A percentile compares a stretch with the other conserved stretches of the same genome.
phyloP scores from a whole-genome alignment of 139 green algal species.

The Chlamydomonas asymmetrica region DNA sequence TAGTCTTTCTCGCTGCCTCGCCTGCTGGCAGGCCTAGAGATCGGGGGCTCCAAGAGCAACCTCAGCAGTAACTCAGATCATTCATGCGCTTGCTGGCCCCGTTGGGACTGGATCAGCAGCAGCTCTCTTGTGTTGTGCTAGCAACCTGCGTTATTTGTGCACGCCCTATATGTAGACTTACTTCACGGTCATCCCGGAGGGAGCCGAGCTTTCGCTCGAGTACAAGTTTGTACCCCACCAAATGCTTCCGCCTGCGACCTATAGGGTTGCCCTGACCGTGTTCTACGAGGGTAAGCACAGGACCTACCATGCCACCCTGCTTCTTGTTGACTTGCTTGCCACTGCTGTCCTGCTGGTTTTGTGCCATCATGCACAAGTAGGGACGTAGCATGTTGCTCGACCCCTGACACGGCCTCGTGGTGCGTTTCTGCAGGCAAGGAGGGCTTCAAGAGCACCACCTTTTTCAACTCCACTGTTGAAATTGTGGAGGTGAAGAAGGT shows the following conservation, averaged over 20 bases:
- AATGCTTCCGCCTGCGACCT: conserved; percentile 50
- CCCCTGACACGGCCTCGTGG: too few species aligned
- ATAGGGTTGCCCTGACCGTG: conserved; percentile 51
- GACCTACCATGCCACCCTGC: neutral
- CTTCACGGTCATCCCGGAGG: conserved; percentile 41
- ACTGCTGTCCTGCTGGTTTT: too few species aligned
- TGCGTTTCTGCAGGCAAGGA: too few species aligned
- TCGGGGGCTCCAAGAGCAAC: too few species aligned
- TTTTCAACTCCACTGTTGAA: conserved; percentile 79
- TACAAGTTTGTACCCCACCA: conserved; percentile 69
- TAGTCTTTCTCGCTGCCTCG: too few species aligned
- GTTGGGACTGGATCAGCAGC: neutral
- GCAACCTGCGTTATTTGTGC: neutral
- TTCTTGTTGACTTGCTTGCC: neutral
- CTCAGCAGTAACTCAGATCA: too few species aligned
- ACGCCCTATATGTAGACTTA: conserved; percentile 60
- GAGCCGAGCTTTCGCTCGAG: conserved; percentile 60
- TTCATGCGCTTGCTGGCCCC: neutral
- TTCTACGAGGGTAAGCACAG: conserved; percentile 44
- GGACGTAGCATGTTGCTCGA: too few species aligned
- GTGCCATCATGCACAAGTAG: too few species aligned
- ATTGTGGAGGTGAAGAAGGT: conserved; percentile 57
- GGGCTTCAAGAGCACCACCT: conserved; percentile 50
- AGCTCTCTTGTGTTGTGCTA: neutral
- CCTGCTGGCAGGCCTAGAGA: too few species aligned